Base-by-base conservation (phyloP, 257 asterid genomes). In the Nyctanthes arbortristis region DNA sequence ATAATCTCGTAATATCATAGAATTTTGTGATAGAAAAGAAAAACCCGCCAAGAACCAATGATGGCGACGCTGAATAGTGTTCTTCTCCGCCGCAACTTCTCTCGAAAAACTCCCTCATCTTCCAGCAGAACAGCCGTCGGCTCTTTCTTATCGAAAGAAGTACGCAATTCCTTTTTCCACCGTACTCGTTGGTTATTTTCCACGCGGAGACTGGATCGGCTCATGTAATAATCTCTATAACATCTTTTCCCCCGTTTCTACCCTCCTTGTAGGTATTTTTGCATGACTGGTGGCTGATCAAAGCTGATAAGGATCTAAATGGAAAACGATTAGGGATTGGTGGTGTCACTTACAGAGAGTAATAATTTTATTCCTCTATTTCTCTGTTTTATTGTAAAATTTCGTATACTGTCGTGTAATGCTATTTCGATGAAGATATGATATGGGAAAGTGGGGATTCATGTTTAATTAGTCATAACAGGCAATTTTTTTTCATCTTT, bases 251-350 rank as follows among this genome's bases (percentile, higher is more conserved):
- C 73, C 79, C 57, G 73, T 69, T 36, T 74, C 2, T 68, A 84
- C 24, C 29, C 27, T n/a, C 52, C 33, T 13, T 11, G 61, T 69
- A 78, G 80, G 63, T 76, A 63, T 61, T 76, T 3, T 67, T 89
- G 82, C 77, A 77, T 7, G 85, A 83, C 9, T 89, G 93, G 96
- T 87, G 91, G 93, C 84, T 89, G 79, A 70, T 77, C 32, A 81
- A 81, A 72, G 73, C 79, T 13, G 83, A 69, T 65, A 34, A 70
- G 1, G 78, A 55, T 72, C 69, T 75, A 32, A 65, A 72, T 52
- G 82, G 80, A 60, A 79, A 67, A 78, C 79, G 45, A 71, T 61
- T 86, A 37, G 83, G 86, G 56, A 29, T 86, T 27, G 89, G 83
- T 64, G 96, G 93, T 56, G 80, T 73, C 74, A 62, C 80, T 64